phyloP scores from a whole-genome alignment of 495 filamentous ascomycete species.

The Daldinia grandis region DNA sequence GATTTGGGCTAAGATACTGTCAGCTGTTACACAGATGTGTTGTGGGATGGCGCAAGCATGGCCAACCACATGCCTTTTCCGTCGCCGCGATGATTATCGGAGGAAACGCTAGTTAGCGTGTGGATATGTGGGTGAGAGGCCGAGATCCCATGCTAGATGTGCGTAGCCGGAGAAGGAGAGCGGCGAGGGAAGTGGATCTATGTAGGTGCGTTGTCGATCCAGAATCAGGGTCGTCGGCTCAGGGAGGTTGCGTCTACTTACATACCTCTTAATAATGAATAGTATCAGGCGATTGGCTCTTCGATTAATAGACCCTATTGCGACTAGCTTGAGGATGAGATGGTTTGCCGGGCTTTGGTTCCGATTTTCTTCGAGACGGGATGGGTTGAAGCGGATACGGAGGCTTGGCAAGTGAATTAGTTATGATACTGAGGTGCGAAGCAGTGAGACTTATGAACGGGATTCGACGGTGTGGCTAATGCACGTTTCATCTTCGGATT shows the following conservation, averaged over 20 bases:
- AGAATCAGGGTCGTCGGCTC: constrained; percentile 31
- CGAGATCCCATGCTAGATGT: constrained; percentile 31
- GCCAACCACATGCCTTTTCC: background rate
- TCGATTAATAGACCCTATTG: constrained; percentile 16
- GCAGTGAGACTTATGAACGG: constrained; percentile 2
- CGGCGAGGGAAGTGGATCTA: constrained; percentile 18
- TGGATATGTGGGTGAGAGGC: constrained; percentile 7
- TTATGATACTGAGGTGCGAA: constrained; percentile 18
- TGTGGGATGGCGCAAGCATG: background rate
- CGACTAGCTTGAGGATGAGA: constrained; percentile 14
- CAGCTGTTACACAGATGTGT: constrained; percentile 23
- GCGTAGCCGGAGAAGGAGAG: constrained; percentile 30
- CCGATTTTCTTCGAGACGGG: constrained; percentile 18
- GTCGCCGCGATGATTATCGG: constrained; percentile 29
- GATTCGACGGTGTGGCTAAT: constrained; percentile 20
- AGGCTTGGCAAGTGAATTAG: constrained; percentile 35
- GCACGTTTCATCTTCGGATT: constrained; percentile 22
- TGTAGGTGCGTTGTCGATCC: constrained; percentile 23
- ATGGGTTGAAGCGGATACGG: constrained; percentile 15
- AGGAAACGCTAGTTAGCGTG: constrained; percentile 11
- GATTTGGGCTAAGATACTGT: constrained; percentile 15
- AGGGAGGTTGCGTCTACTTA: background rate
- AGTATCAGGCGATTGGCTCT: constrained; percentile 15
- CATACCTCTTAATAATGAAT: constrained; percentile 15
- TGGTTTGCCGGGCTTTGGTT: constrained; percentile 27